Conservation (phyloP, 768 basidiomycete genomes). For the Phaffia tasmanica region DNA sequence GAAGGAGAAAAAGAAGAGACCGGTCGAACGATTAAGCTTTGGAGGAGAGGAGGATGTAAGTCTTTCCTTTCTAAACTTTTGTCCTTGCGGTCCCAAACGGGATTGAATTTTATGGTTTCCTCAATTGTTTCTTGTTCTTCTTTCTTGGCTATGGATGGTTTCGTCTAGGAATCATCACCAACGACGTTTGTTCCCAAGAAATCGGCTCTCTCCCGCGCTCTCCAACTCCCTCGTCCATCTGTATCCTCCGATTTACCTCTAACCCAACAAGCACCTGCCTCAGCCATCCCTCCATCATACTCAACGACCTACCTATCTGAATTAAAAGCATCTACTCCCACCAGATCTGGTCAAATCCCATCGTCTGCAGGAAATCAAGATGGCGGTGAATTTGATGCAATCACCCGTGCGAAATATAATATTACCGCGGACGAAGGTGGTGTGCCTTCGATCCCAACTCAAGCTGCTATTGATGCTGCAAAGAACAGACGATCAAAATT, state of each 20-base stretch:
- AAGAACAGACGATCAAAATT: conserved; percentile 57
- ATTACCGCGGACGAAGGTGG: conserved; percentile 36
- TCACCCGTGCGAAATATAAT: conserved; percentile 29
- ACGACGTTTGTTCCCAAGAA: conserved; percentile 25
- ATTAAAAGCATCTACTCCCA: conserved; percentile 61
- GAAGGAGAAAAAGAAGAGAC: conserved; percentile 15
- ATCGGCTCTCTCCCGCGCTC: conserved; percentile 20
- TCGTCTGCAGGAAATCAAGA: background rate
- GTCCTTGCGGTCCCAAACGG: background rate
- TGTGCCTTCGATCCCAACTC: conserved; percentile 53
- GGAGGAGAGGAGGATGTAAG: conserved; percentile 24
- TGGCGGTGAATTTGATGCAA: conserved; percentile 29
- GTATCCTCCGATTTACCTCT: background rate
- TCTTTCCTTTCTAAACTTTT: background rate
- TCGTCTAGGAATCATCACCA: conserved; percentile 12
- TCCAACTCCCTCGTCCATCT: conserved; percentile 14
- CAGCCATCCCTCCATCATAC: conserved; percentile 42
- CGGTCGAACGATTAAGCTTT: conserved; percentile 22
- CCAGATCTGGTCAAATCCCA: conserved; percentile 27
- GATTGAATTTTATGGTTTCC: too few species aligned
- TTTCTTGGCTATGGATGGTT: background rate
- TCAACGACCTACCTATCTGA: conserved; percentile 62
- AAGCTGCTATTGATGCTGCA: conserved; percentile 51
- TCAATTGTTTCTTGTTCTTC: background rate
- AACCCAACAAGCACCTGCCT: background rate